Conservation (phyloP, 306 rosid genomes). For the Quercus berberidifolia region DNA sequence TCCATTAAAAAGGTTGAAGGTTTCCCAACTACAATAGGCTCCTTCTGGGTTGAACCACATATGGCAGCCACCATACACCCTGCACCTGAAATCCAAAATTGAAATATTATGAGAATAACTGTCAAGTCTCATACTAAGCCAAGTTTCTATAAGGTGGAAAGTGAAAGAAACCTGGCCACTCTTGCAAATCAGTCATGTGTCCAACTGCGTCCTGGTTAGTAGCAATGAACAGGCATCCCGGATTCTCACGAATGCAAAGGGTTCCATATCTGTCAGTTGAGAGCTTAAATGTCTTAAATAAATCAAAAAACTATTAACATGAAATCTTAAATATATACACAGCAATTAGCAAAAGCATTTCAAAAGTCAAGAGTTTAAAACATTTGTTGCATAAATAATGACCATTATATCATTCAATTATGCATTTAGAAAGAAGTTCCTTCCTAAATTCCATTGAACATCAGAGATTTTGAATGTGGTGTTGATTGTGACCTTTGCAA, state of each 20-base stretch:
- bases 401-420: not conserved
- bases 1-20: constrained; percentile 95
- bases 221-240: constrained; percentile 95
- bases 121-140: constrained; percentile 10
- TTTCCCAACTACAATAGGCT: constrained; percentile 87
- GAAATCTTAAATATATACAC: not conserved
- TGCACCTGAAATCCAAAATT: constrained; percentile 62
- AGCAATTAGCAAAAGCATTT: not conserved
- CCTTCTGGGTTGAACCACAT: constrained; percentile 91
- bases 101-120: constrained; percentile 15
- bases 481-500: not conserved
- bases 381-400: not conserved
- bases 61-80: constrained; percentile 95
- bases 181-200: constrained; percentile 79
- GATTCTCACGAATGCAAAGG: constrained; percentile 92
- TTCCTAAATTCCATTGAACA: not conserved
- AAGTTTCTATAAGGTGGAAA: constrained; percentile 1
- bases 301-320: constrained; percentile 5
- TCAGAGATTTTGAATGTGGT: not conserved
- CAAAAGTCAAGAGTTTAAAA: not conserved
- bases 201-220: constrained; percentile 90
- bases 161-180: constrained; percentile 69
- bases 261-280: constrained; percentile 71
- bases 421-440: not conserved
- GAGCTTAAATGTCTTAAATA: constrained; percentile 11